Evolutionary conservation across 805 yeast genomes (phyloP).

Genomic region (Cyberlindnera mycetangii): DNA sequence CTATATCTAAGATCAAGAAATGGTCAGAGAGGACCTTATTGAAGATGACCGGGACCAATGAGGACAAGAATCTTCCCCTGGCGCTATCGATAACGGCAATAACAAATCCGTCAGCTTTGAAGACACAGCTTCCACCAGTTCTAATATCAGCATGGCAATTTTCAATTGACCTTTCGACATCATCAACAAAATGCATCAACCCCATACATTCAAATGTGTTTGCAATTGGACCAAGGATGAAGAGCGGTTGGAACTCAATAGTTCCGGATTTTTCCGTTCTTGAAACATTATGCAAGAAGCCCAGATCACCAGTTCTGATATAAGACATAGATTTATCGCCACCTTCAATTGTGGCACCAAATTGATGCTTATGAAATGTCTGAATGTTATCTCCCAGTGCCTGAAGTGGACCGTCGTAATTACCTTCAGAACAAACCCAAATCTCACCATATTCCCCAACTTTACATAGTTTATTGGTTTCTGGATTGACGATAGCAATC

Average conservation of each 20-base stretch:
- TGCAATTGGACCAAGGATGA: slow-evolving; percentile 77
- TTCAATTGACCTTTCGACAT: slow-evolving; percentile 71
- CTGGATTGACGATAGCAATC: slow-evolving; percentile 93
- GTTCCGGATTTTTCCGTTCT: slow-evolving; percentile 40
- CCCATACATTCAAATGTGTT: slow-evolving; percentile 92
- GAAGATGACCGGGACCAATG: slow-evolving; percentile 80
- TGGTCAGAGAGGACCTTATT: slow-evolving; percentile 76
- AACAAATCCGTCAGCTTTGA: slow-evolving; percentile 78
- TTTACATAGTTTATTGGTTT: slow-evolving; percentile 71
- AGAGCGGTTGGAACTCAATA: slow-evolving; percentile 66
- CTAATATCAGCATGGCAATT: slow-evolving; percentile 42
- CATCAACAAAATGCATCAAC: slow-evolving; percentile 83
- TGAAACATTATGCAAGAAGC: slow-evolving; percentile 78
- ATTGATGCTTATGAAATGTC: slow-evolving; percentile 38
- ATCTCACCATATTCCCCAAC: slow-evolving; percentile 96
- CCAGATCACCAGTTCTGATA: slow-evolving; percentile 90
- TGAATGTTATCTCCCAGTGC: slow-evolving; percentile 39
- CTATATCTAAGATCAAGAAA: slow-evolving; percentile 77
- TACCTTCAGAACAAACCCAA: slow-evolving; percentile 93
- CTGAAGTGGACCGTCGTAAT: slow-evolving; percentile 54
- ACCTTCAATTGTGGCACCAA: slow-evolving; percentile 59
- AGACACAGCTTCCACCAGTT: slow-evolving; percentile 63
- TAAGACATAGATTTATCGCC: slow-evolving; percentile 64
- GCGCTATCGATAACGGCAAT: slow-evolving; percentile 70
- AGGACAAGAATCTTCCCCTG: slow-evolving; percentile 51